Conservation (phyloP, 2,329 filamentous ascomycete genomes). For the Didymella segeticola region DNA sequence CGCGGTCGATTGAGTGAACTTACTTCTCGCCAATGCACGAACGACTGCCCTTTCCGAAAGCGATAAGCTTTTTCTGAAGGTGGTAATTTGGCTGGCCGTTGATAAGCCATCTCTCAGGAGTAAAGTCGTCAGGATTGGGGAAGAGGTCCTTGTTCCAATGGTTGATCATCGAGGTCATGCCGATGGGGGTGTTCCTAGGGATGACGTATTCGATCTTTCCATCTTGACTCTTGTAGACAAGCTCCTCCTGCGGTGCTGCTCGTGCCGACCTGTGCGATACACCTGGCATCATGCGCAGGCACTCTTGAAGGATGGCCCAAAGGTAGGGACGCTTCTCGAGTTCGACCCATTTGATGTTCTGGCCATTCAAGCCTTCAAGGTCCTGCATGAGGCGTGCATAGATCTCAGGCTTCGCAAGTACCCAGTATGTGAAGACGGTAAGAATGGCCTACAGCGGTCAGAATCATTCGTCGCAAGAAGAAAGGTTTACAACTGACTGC, state of each 20-base stretch:
- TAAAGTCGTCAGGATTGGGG: slow-evolving; percentile 36
- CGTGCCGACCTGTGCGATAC: slow-evolving; percentile 31
- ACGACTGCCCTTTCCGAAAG: slow-evolving; percentile 38
- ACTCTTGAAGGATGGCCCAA: slow-evolving; percentile 44
- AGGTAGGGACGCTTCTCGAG: slow-evolving; percentile 43
- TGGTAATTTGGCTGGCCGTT: slow-evolving; percentile 27
- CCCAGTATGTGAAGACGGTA: slow-evolving; percentile 41
- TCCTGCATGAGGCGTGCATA: slow-evolving; percentile 31
- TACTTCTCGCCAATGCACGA: slow-evolving; percentile 42
- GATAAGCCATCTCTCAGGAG: slow-evolving; percentile 45
- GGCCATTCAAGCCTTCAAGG: slow-evolving; percentile 20
- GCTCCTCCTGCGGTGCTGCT: slow-evolving; percentile 29
- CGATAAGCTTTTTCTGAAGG: slow-evolving; percentile 33
- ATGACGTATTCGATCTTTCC: slow-evolving; percentile 32
- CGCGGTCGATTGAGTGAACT: slow-evolving; percentile 2
- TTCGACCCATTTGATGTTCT: slow-evolving; percentile 27
- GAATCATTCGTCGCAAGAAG: background rate
- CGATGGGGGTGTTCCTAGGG: slow-evolving; percentile 35
- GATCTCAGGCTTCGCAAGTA: slow-evolving; percentile 40
- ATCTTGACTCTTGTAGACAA: slow-evolving; percentile 29
- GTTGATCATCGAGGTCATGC: slow-evolving; percentile 40
- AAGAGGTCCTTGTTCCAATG: slow-evolving; percentile 46
- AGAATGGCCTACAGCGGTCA: slow-evolving; percentile 31
- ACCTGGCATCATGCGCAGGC: slow-evolving; percentile 45
- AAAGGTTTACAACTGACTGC: slow-evolving; percentile 21